phyloP scores from a whole-genome alignment of 179 eudicot genomes.

The Spergularia azorica region DNA sequence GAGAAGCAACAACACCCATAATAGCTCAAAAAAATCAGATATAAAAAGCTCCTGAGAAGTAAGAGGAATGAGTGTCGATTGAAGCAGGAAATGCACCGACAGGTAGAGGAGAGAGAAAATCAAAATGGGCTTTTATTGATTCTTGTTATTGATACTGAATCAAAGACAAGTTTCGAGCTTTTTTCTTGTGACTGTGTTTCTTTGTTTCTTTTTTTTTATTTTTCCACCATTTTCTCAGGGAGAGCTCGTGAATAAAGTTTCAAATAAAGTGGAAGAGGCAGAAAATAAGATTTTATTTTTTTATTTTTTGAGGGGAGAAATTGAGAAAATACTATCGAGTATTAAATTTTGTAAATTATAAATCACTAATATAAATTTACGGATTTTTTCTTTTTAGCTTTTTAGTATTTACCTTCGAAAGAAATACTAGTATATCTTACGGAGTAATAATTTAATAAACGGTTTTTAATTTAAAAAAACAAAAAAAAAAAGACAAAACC shows the following conservation, averaged over 20 bases:
- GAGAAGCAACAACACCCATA: background rate
- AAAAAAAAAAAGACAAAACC: too few species aligned
- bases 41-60: background rate
- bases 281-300: too few species aligned
- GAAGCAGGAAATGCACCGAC: constrained; percentile 33
- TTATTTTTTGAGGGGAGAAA: too few species aligned
- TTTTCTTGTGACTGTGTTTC: too few species aligned
- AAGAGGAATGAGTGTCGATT: background rate
- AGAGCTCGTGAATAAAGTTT: constrained; percentile 37
- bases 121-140: constrained; percentile 31
- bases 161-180: constrained; percentile 15
- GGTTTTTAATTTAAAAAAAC: too few species aligned
- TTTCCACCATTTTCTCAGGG: constrained; percentile 33
- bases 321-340: too few species aligned
- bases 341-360: too few species aligned
- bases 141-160: constrained; percentile 21
- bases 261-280: constrained; percentile 5
- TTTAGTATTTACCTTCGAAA: too few species aligned
- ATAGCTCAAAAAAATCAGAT: background rate
- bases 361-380: too few species aligned
- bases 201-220: background rate
- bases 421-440: too few species aligned
- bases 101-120: constrained; percentile 2
- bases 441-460: too few species aligned
- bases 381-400: too few species aligned